These are phyloP conservation scores for Atkinsonella hypoxylon DNA, from an alignment of 2,329 filamentous ascomycete genomes.

Conservation along the genomic window DNA sequence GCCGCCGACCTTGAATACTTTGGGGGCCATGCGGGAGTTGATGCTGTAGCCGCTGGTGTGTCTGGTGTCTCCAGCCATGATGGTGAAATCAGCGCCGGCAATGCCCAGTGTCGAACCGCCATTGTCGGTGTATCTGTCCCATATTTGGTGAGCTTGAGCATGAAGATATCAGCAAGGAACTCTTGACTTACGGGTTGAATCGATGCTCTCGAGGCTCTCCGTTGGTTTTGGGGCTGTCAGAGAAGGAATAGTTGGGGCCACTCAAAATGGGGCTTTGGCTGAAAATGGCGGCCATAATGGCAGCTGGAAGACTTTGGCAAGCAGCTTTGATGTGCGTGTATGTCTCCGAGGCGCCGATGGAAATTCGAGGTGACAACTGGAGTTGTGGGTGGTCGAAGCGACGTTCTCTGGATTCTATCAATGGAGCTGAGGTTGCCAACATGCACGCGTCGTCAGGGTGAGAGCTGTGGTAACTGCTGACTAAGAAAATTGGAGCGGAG, in stretches of 20 bases:
- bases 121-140: conserved; percentile 82
- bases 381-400: conserved; percentile 9
- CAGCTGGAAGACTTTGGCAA: no score
- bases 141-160: neutral
- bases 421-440: conserved; percentile 17
- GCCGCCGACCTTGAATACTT: conserved; percentile 95
- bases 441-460: conserved; percentile 24
- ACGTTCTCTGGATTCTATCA: conserved; percentile 8
- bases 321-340: neutral
- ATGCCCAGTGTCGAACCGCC: conserved; percentile 94
- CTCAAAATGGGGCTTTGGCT: conserved; percentile 59
- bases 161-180: neutral
- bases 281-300: conserved; percentile 52
- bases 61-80: conserved; percentile 94
- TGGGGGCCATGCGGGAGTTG: conserved; percentile 90
- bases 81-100: conserved; percentile 84
- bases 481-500: conserved; percentile 19
- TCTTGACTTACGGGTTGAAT: conserved; percentile 71
- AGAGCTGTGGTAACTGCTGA: conserved; percentile 27
- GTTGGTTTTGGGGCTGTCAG: conserved; percentile 42
- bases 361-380: neutral
- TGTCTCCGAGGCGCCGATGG: neutral
- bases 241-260: conserved; percentile 58
- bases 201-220: conserved; percentile 59
- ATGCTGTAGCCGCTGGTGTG: conserved; percentile 96